A percentile compares a stretch with the other conserved stretches of the same genome.
Conservation (phyloP, 2,329 filamentous ascomycete genomes). For the Aspergillus calidoustus region DNA sequence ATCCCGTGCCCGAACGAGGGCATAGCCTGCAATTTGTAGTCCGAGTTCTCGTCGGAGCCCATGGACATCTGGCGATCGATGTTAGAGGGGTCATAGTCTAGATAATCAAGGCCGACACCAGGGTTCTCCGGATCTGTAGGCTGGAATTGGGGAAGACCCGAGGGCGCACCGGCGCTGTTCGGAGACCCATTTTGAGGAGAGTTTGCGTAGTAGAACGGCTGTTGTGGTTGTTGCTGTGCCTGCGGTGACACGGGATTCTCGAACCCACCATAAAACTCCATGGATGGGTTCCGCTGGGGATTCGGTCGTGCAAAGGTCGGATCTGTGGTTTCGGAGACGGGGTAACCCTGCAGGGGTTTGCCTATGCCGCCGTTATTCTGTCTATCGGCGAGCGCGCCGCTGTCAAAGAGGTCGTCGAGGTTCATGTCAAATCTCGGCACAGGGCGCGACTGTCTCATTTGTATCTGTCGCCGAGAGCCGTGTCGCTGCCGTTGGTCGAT, state of each 20-base stretch:
- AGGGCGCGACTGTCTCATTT: conserved; percentile 47
- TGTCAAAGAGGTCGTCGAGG: conserved; percentile 56
- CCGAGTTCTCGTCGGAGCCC: conserved; percentile 35
- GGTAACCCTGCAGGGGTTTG: conserved; percentile 33
- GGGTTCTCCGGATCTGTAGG: conserved; percentile 29
- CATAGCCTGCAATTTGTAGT: conserved; percentile 35
- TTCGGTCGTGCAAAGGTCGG: conserved; percentile 32
- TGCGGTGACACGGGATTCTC: conserved; percentile 40
- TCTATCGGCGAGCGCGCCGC: conserved; percentile 41
- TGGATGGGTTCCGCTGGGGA: conserved; percentile 34
- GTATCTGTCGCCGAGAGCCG: conserved; percentile 38
- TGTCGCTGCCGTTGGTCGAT: conserved; percentile 31
- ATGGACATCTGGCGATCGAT: conserved; percentile 31
- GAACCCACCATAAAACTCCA: conserved; percentile 42
- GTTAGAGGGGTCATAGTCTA: conserved; percentile 54
- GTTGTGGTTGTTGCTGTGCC: conserved; percentile 31
- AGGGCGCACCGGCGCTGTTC: conserved; percentile 29
- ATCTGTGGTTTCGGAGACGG: conserved; percentile 30
- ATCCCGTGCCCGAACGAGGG: conserved; percentile 35
- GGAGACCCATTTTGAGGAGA: conserved; percentile 43
- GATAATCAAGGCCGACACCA: conserved; percentile 58
- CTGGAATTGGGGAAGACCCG: conserved; percentile 31
- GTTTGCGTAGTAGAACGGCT: conserved; percentile 37
- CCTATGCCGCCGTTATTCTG: conserved; percentile 37
- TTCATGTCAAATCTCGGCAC: conserved; percentile 64